Evolutionary conservation across 2,329 filamentous ascomycete genomes (phyloP), one percentile per base, ranked within the genome.

Genomic region (Drechmeria coniospora): DNA sequence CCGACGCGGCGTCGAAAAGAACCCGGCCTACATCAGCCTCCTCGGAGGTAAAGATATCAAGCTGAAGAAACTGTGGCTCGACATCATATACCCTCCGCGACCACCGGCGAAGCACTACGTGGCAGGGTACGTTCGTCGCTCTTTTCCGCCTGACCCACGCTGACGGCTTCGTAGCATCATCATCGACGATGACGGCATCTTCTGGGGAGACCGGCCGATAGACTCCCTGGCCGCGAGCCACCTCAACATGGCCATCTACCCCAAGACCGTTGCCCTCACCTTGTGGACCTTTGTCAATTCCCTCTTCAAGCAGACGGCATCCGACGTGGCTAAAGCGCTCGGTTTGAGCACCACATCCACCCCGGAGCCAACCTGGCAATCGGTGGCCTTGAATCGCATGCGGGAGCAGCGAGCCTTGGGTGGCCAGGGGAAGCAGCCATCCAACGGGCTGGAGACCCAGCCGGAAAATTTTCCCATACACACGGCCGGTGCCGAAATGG

Each of bases 21-120:
- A 62, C 32, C 53, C 56, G 1, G 31, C 36, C 3, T 46, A 58
- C 3, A 44, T 72, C n/a, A 47, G 34, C 25, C 30, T 50, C 3
- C 49, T 57, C 19, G 57, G 57, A 18, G 70, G 69, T 8, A 54
- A 55, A 15, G 49, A 58, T 1, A 56, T 69, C 26, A 55, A 53
- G 21, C 34, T 74, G 17, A 56, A 54, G 19, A 61, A 61, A 31
- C 57, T 53, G 27, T 77, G 71, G 73, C 54, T 79, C 16, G 63
- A 76, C 22, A 54, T 76, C 15, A 59, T 71, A 27, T 78, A 68
- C 36, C 74, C 74, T 1, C 49, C 51, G 23, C 53, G 52, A 20
- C 67, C 73, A 23, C 72, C 74, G 2, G 71, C 74, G 5, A 61
- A 59, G 29, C 74, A 68, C 31, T 57, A 63, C 33, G 61, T 68